Evolutionary conservation across 345 rosid genomes (phyloP).

Genomic region (Bruguiera sexangula): DNA sequence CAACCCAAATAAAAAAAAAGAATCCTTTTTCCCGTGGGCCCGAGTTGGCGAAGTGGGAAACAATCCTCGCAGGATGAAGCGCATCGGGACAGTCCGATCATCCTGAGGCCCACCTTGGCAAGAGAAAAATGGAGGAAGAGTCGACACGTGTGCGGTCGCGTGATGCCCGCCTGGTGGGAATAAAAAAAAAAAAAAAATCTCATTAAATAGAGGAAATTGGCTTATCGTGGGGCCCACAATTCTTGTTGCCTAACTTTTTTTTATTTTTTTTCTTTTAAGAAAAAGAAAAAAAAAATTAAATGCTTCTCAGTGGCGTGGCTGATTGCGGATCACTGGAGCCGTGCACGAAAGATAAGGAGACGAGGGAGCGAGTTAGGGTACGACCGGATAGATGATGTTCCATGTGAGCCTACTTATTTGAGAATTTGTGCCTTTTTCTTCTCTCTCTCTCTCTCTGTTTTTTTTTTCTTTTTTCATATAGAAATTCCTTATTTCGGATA

Average conservation of each 20-base stretch:
- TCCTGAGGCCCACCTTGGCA: neutral
- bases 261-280: neutral
- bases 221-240: neutral
- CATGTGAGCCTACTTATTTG: too few relatives aligned
- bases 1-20: neutral
- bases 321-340: conserved; percentile 1
- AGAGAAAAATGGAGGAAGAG: too few relatives aligned
- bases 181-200: neutral
- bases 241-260: neutral
- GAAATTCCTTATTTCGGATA: too few relatives aligned
- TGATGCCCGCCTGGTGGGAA: neutral
- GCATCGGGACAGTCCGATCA: neutral
- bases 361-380: neutral
- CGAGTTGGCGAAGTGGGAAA: too few relatives aligned
- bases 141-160: neutral
- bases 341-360: neutral
- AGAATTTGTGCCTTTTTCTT: neutral
- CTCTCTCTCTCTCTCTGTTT: too few relatives aligned
- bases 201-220: conserved; percentile 2
- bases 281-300: neutral
- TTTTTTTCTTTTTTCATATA: neutral
- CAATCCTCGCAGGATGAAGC: neutral
- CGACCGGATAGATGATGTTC: neutral
- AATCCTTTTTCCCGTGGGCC: conserved; percentile 7
- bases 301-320: conserved; percentile 5